Evolutionary conservation across 2,329 filamentous ascomycete genomes (phyloP), one percentile per base, ranked within the genome.

Genomic region (Aspergillus sp.): DNA sequence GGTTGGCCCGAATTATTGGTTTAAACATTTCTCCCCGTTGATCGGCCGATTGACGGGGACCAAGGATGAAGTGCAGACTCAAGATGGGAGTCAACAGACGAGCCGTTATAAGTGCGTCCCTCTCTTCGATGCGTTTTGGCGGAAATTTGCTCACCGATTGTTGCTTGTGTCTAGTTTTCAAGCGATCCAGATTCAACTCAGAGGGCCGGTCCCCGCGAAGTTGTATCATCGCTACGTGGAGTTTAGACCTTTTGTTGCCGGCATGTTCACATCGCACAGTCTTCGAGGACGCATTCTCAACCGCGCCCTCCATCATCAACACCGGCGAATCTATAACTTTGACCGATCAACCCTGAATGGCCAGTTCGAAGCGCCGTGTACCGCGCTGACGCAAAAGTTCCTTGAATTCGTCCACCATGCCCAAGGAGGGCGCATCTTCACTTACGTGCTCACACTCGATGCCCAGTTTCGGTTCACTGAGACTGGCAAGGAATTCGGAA

Each of bases 221-320:
- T 78, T 97, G 31, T 96, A 96, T 70, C 92, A 97, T 69, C 88
- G 91, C 60, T 97, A 88, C 66, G 92, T 97, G 52, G 92, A 96
- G 69, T 97, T 97, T 73, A 88, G 86, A 52, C 91, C 92, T 21
- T 90, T 96, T 65, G 88, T 97, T 50, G 89, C 89, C 47, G 84
- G 86, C 58, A 95, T 97, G 86, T 97, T 96, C 73, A 88, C 86
- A 1, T 83, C 84, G 9, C 83, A 83, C 23, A 92, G 91, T 48
- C 64, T 97, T 3, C 82, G 88, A 45, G 93, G 93, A 16, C 86
- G 84, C 57, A 80, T 97, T 43, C 77, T 97, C 17, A 91, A 94
- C 71, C 88, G 87, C 64, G 89, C 90, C 1, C 79, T 97, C 5
- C 92, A 96, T 71, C 90, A 96, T 66, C 93, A 97, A 68, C 93